Evolutionary conservation across 257 asterid genomes (phyloP).

Genomic region (Solanum arcanum): DNA sequence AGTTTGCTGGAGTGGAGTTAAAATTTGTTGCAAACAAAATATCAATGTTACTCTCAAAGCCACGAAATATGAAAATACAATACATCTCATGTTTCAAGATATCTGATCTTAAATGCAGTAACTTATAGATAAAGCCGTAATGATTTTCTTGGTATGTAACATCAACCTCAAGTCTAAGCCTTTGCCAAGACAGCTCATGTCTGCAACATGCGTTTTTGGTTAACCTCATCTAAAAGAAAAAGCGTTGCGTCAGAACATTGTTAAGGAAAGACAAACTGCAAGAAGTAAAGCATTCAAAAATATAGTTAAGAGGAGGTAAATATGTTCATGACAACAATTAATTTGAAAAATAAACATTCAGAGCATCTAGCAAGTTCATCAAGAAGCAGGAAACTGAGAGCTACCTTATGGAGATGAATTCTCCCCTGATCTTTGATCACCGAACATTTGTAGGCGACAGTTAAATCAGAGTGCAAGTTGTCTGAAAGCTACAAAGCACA

Average conservation of each 20-base stretch:
- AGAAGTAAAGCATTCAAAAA: background rate
- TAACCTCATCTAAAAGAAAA: constrained; percentile 17
- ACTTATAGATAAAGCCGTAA: constrained; percentile 22
- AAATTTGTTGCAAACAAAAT: background rate
- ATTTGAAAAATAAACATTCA: background rate
- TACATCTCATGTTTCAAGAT: background rate
- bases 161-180: constrained; percentile 37
- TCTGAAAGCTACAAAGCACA: constrained; percentile 21
- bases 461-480: constrained; percentile 21
- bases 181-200: constrained; percentile 36
- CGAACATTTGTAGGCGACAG: constrained; percentile 35
- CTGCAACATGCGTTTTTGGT: constrained; percentile 34
- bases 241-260: background rate
- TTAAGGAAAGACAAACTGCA: background rate
- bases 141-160: constrained; percentile 25
- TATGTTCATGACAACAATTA: background rate
- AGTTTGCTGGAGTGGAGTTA: background rate
- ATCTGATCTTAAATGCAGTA: background rate
- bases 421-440: constrained; percentile 6
- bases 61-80: background rate
- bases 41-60: background rate
- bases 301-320: background rate
- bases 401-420: constrained; percentile 38
- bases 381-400: background rate
- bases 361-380: background rate